Conservation (phyloP, 2,329 filamentous ascomycete species). For the Neonectria ditissima region DNA sequence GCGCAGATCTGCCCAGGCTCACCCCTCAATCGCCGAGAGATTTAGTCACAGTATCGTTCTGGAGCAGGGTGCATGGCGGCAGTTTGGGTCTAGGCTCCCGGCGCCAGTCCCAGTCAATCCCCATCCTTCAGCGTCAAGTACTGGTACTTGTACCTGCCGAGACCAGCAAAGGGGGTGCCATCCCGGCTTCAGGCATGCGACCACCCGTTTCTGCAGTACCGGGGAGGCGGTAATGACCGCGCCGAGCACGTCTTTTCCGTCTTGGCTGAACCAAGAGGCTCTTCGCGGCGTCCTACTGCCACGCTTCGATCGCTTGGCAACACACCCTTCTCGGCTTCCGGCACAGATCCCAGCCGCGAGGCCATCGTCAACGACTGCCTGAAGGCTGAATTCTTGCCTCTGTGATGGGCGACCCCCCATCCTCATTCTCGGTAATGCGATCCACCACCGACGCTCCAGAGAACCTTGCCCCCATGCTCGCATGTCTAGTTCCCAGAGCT, state of each 20-base stretch:
- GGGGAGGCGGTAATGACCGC: slow-evolving; percentile 38
- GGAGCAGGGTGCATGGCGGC: slow-evolving; percentile 35
- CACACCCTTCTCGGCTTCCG: slow-evolving; percentile 42
- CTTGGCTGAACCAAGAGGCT: slow-evolving; percentile 25
- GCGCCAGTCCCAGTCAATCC: slow-evolving; percentile 17
- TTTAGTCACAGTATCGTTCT: slow-evolving; percentile 32
- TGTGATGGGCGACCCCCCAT: neutral
- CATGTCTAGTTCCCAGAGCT: slow-evolving; percentile 16
- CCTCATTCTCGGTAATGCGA: slow-evolving; percentile 16
- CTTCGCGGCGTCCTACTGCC: slow-evolving; percentile 25
- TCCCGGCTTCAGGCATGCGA: slow-evolving; percentile 22
- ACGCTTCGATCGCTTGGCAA: slow-evolving; percentile 34
- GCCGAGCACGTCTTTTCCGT: slow-evolving; percentile 30
- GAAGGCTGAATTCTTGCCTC: neutral
- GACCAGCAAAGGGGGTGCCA: slow-evolving; percentile 7
- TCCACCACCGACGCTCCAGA: slow-evolving; percentile 22
- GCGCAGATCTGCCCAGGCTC: slow-evolving; percentile 33
- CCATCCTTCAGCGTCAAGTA: slow-evolving; percentile 7
- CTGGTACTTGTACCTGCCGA: slow-evolving; percentile 7
- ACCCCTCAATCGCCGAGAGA: slow-evolving; percentile 20
- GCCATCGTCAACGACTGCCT: neutral
- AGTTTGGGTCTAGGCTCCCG: slow-evolving; percentile 23
- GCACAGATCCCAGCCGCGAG: slow-evolving; percentile 29
- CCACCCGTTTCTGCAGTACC: slow-evolving; percentile 29
- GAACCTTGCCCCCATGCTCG: slow-evolving; percentile 17